These are phyloP conservation scores for Rutstroemia sp. DNA, from an alignment of 2,329 filamentous ascomycete genomes.

Conservation along the genomic window DNA sequence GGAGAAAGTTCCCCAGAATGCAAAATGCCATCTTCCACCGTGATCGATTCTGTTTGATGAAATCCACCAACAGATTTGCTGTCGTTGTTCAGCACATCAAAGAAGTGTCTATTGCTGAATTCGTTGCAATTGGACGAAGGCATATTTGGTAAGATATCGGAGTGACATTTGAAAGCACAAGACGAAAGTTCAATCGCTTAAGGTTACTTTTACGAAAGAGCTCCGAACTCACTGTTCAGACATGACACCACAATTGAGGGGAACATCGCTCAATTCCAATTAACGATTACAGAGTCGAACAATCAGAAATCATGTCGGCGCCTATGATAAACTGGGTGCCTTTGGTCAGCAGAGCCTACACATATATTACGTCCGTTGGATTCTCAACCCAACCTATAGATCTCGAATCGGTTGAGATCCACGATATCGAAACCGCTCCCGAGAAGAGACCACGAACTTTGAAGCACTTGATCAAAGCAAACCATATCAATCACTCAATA, in stretches of 20 bases:
- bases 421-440: conserved; percentile 71
- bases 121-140: no score
- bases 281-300: not conserved
- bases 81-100: no score
- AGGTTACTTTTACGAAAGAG: not conserved
- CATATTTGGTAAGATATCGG: no score
- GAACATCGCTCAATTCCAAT: not conserved
- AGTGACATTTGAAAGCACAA: no score
- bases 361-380: conserved; percentile 26
- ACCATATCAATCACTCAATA: conserved; percentile 84
- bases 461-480: conserved; percentile 85
- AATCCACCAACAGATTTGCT: no score
- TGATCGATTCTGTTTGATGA: no score
- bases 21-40: no score
- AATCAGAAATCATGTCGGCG: conserved; percentile 27
- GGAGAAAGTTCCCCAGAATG: no score
- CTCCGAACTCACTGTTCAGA: not conserved
- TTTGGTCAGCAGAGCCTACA: conserved; percentile 34
- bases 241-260: not conserved
- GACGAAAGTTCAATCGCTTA: not conserved
- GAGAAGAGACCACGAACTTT: conserved; percentile 76
- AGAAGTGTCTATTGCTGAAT: no score
- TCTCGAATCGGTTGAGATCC: conserved; percentile 62
- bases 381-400: conserved; percentile 36
- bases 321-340: conserved; percentile 38